Evolutionary conservation across 352 stramenopile species (phyloP), one percentile per base, ranked within the genome.

Genomic region (Phytophthora hibernalis): DNA sequence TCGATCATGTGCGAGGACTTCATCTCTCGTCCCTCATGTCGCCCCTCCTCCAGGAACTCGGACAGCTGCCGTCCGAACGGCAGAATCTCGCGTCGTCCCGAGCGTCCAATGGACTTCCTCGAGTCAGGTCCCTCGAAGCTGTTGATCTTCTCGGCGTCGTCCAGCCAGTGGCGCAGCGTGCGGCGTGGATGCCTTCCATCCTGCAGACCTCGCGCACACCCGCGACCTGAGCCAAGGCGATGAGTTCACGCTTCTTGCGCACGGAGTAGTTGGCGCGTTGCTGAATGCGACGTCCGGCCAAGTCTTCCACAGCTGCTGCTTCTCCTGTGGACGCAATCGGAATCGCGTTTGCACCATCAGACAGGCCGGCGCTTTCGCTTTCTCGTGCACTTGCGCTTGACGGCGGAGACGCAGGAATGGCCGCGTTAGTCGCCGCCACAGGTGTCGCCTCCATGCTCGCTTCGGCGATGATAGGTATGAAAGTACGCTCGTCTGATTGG

Each of bases 61-160:
- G 58, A 62, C 15, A 82, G 40, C 35, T 82, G 52, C 24, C 52
- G 62, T 44, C 65, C 74, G 40, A 82, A 82, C 0, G 74, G 74
- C 1, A 82, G 48, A 26, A 82, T 73, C 59, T 82, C 74, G 21
- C 70, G 70, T 10, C 74, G 62, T 12, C 74, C 74, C 15, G 66
- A 82, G 53, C 74, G 74, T 20, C 74, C 74, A 48, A 82, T 82
- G 40, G 74, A 79, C 52, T 79, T 82, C 35, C 74, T 62, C 31
- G 74, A 70, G 37, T 82, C 74, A 0, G 70, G 70, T 1, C 74
- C 74, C 7, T 71, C 62, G 31, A 75, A 82, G 61, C 60, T 75
- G 48, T 74, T 79, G 55, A 82, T 82, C 60, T 79, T 82, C 43
- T 82, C 74, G 45, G 74, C 74, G 47, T 79, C 74, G 12, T 76